A percentile compares a stretch with the other conserved stretches of the same genome.
Conservation (phyloP, 768 basidiomycete species). For the Rhodotorula sphaerocarpa region DNA sequence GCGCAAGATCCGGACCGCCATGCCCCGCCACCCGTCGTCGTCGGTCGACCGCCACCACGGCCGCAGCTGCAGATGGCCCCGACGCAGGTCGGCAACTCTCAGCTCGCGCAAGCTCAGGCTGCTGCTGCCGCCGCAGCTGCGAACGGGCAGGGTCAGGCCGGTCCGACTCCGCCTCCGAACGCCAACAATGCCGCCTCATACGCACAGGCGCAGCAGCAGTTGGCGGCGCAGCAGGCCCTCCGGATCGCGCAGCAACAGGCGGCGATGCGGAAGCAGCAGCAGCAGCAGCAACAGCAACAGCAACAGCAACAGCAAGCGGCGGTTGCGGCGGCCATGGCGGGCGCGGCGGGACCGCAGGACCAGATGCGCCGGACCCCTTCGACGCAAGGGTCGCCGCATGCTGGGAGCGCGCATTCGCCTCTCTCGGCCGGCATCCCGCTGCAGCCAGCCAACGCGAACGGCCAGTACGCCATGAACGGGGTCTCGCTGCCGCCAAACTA, state of each 20-base stretch:
- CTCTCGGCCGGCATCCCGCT: conserved; percentile 13
- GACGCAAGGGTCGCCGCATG: conserved; percentile 4
- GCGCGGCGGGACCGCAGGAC: not conserved
- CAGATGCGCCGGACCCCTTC: conserved; percentile 22
- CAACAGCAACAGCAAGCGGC: not conserved
- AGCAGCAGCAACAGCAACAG: not conserved
- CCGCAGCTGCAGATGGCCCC: conserved; percentile 28
- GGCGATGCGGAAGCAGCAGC: conserved; percentile 15
- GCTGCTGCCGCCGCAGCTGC: not conserved
- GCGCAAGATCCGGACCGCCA: conserved; percentile 16
- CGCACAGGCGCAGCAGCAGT: conserved; percentile 18
- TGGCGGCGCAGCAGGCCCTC: conserved; percentile 17
- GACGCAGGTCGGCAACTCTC: not conserved
- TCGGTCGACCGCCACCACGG: conserved; percentile 25
- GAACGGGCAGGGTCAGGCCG: not conserved
- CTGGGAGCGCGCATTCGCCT: conserved; percentile 2
- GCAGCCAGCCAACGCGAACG: not conserved
- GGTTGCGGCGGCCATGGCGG: not conserved
- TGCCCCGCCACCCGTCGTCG: conserved; percentile 20
- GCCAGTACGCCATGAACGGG: not conserved
- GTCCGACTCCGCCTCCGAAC: not conserved
- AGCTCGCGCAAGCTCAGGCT: not conserved
- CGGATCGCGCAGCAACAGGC: conserved; percentile 14
- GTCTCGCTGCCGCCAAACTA: not conserved
- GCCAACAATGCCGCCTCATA: conserved; percentile 9